phyloP scores from a whole-genome alignment of 768 basidiomycete genomes.

The Tephrocybe rancida region DNA sequence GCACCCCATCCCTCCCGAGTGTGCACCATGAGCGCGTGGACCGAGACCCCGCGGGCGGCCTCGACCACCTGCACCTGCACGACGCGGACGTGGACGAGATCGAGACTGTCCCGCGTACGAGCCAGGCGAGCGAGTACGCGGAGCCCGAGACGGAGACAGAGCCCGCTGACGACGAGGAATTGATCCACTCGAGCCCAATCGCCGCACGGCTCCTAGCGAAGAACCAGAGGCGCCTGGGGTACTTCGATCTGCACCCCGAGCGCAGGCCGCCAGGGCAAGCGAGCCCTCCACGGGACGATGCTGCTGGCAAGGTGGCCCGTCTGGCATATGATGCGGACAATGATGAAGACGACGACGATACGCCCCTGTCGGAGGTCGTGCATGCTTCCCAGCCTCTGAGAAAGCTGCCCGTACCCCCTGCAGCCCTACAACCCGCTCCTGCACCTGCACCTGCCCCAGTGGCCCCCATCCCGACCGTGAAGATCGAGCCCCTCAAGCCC shows the following conservation, averaged over 20 bases:
- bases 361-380: background rate
- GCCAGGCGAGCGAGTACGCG: slow-evolving; percentile 28
- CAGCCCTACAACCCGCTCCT: slow-evolving; percentile 1
- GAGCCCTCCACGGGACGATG: slow-evolving; percentile 33
- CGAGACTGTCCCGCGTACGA: slow-evolving; percentile 44
- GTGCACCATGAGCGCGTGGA: slow-evolving; percentile 34
- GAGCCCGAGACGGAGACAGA: slow-evolving; percentile 15
- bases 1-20: slow-evolving; percentile 38
- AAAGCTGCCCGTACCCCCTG: slow-evolving; percentile 20
- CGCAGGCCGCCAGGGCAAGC: slow-evolving; percentile 43
- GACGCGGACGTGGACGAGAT: slow-evolving; percentile 55
- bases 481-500: slow-evolving; percentile 2
- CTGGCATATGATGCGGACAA: slow-evolving; percentile 39
- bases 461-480: background rate
- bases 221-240: slow-evolving; percentile 55
- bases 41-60: slow-evolving; percentile 32
- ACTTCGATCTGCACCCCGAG: slow-evolving; percentile 82
- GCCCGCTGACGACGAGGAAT: slow-evolving; percentile 19
- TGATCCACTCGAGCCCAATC: slow-evolving; percentile 9
- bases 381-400: slow-evolving; percentile 8
- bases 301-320: slow-evolving; percentile 30
- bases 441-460: slow-evolving; percentile 1
- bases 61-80: slow-evolving; percentile 31
- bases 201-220: slow-evolving; percentile 33
- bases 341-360: slow-evolving; percentile 29